Conservation (phyloP, 768 basidiomycete genomes). For the Boletus reticuloceps region DNA sequence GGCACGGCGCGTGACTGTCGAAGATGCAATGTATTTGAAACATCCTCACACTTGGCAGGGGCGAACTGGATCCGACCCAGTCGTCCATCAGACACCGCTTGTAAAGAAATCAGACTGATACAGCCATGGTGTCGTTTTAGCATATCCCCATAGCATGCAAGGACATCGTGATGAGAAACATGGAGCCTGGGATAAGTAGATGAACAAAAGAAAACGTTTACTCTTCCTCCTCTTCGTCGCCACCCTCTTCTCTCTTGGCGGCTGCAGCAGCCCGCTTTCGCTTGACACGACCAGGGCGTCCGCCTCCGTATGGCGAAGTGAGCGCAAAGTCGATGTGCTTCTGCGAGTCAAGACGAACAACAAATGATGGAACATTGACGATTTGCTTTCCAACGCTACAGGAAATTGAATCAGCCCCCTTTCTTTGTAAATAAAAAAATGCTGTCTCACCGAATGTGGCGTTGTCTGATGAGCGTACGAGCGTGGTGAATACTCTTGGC, state of each 20-base stretch:
- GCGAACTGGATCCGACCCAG: not conserved
- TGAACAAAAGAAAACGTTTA: constrained; percentile 36
- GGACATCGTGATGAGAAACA: constrained; percentile 31
- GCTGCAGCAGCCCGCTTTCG: constrained; percentile 95
- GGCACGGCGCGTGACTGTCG: constrained; percentile 7
- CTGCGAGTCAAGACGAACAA: constrained; percentile 98
- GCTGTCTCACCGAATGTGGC: constrained; percentile 87
- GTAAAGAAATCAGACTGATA: constrained; percentile 3
- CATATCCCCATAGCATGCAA: constrained; percentile 30
- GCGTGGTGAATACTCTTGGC: constrained; percentile 99
- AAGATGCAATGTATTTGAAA: not conserved
- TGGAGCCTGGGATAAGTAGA: constrained; percentile 26
- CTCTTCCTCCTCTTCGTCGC: constrained; percentile 89
- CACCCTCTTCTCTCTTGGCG: constrained; percentile 87
- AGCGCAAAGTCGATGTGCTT: constrained; percentile 99
- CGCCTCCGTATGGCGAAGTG: constrained; percentile 95
- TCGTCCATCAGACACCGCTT: too few species aligned
- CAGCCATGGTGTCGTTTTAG: constrained; percentile 27
- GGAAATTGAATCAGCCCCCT: not conserved
- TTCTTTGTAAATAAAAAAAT: not conserved
- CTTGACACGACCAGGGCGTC: constrained; percentile 94
- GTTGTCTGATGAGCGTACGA: constrained; percentile 94
- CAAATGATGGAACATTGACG: constrained; percentile 97
- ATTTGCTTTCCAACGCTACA: constrained; percentile 95
- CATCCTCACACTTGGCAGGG: not conserved